Conservation (phyloP, 2,329 filamentous ascomycete genomes). For the Aspergillus sp. region DNA sequence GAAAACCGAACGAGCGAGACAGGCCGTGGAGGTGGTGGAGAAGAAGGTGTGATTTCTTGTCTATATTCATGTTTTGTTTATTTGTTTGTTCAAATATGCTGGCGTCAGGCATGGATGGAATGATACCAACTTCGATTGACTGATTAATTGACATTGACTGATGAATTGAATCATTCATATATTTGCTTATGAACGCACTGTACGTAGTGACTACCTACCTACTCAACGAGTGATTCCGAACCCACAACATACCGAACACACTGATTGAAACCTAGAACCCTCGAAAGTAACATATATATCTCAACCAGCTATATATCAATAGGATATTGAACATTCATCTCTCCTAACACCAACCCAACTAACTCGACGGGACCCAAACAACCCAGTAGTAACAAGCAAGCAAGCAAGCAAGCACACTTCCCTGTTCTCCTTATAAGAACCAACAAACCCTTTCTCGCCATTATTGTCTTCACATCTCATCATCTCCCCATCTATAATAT, state of each 20-base stretch:
- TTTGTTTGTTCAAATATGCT: constrained; percentile 12
- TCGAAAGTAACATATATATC: not conserved
- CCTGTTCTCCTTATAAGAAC: not conserved
- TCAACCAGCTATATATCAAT: not conserved
- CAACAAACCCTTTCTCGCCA: constrained; percentile 9
- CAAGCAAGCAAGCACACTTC: no score
- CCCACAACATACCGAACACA: no score
- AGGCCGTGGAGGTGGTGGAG: constrained; percentile 49
- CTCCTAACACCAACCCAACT: not conserved
- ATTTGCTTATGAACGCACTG: no score
- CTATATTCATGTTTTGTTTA: constrained; percentile 5
- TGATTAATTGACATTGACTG: not conserved
- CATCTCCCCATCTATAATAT: constrained; percentile 15
- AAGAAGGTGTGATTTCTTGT: constrained; percentile 37
- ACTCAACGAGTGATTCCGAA: no score
- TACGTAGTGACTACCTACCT: no score
- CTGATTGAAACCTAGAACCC: no score
- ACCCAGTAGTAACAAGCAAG: no score
- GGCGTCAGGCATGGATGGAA: constrained; percentile 10
- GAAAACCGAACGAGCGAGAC: constrained; percentile 46
- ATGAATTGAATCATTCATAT: not conserved
- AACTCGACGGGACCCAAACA: not conserved
- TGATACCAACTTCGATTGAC: constrained; percentile 5
- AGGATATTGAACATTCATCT: not conserved
- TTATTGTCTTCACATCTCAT: constrained; percentile 3